Evolutionary conservation across 441 rosid genomes (phyloP), one percentile per base, ranked within the genome.

Genomic region (Euphorbia schlechtendalii): DNA sequence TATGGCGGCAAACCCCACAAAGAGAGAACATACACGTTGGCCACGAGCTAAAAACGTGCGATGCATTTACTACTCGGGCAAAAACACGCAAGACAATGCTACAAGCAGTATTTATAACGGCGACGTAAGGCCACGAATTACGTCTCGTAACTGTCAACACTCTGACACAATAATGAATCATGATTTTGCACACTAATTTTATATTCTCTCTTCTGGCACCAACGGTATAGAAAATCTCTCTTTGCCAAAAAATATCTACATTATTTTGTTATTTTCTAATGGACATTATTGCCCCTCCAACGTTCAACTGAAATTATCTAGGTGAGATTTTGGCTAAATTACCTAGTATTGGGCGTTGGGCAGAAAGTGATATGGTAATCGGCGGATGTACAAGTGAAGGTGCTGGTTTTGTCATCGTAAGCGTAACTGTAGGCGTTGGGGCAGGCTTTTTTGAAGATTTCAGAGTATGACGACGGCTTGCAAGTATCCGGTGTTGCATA

Each of bases 341-440:
- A 92, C 96, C 92, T 89, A 41, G 91, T 77, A 74, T 43, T 84
- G 0, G 89, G 88, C 0, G 94, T 38, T 2, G 98, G 96, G 74
- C 98, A 91, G 74, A 92, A 89, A 36, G 96, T 87, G 68, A 92
- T 77, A 79, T 92, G 87, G 80, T 92, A 89, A 63, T 86, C 79
- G 4, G 77, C 69, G 11, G 90, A 79, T 3, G 86, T 77, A 66
- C 98, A 91, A 15, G 96, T 91, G 81, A 91, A 91, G 65, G 96
- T 91, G 71, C 96, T 92, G 12, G 83, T 76, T 75, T 76, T 73
- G 54, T 92, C 96, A 59, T 89, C 98, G 56, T 92, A 92, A 30
- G 98, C 98, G 46, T 87, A 92, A 83, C 98, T 92, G 76, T 92
- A 92, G 0, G 98, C 95, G 66, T 57, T 74, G 22, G 96, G 98